These are phyloP conservation scores for Pestalotiopsis sp. DNA, from an alignment of 2,329 filamentous ascomycete genomes.

Conservation along the genomic window DNA sequence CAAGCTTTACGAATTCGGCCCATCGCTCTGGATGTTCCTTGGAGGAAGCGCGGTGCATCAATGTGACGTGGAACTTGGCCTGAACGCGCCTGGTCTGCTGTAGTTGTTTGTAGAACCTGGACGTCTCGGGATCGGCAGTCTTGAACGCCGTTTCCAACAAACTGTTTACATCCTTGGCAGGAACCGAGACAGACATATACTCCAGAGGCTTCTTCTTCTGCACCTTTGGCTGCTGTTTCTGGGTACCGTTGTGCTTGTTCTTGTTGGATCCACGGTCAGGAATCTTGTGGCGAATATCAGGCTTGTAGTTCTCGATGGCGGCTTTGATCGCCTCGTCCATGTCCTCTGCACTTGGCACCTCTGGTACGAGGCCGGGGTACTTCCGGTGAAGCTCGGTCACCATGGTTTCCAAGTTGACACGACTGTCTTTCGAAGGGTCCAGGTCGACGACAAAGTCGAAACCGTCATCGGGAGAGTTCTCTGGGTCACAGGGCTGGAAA, in stretches of 20 bases:
- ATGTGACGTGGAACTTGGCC: slow-evolving; percentile 86
- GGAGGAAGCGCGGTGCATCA: slow-evolving; percentile 77
- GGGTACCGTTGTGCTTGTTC: slow-evolving; percentile 43
- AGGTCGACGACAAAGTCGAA: slow-evolving; percentile 89
- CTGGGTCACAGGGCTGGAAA: slow-evolving; percentile 76
- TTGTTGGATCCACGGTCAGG: slow-evolving; percentile 54
- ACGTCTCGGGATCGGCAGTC: slow-evolving; percentile 50
- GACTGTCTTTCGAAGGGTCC: slow-evolving; percentile 75
- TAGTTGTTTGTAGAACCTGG: slow-evolving; percentile 77
- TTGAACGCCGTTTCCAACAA: slow-evolving; percentile 74
- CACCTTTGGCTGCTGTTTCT: slow-evolving; percentile 32
- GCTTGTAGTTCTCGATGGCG: slow-evolving; percentile 77
- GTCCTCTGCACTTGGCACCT: slow-evolving; percentile 71
- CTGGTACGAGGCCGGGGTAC: slow-evolving; percentile 76
- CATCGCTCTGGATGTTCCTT: slow-evolving; percentile 71
- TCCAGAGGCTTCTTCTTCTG: slow-evolving; percentile 55
- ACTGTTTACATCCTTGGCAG: slow-evolving; percentile 43
- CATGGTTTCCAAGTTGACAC: slow-evolving; percentile 82
- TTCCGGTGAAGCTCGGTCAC: slow-evolving; percentile 71
- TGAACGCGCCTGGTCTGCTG: slow-evolving; percentile 77
- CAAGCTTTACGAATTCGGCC: slow-evolving; percentile 68
- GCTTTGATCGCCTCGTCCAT: slow-evolving; percentile 79
- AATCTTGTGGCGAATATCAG: slow-evolving; percentile 76
- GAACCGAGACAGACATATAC: slow-evolving; percentile 58
- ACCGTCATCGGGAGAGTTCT: slow-evolving; percentile 71